Evolutionary conservation across 129 eudicot genomes (phyloP).

Genomic region (Gnaphalium uliginosum): DNA sequence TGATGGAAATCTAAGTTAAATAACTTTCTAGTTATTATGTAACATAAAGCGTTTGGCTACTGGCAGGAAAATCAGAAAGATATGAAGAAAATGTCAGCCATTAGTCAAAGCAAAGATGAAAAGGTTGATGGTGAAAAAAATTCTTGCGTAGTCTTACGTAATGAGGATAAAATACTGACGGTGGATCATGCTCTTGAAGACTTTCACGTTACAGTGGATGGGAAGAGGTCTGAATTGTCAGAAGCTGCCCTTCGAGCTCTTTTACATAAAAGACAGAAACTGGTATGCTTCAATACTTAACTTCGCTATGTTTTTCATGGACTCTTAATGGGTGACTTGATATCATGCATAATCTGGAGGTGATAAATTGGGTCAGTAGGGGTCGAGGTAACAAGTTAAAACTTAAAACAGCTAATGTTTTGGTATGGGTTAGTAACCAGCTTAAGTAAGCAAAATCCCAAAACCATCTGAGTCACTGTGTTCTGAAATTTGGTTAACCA

Average conservation of each 20-base stretch:
- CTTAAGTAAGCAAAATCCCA: neutral
- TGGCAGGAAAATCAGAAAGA: constrained; percentile 20
- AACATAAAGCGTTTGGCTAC: constrained; percentile 18
- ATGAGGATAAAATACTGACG: constrained; percentile 18
- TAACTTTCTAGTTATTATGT: neutral
- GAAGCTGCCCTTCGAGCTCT: constrained; percentile 57
- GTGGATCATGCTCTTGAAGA: constrained; percentile 33
- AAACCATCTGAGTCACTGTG: neutral
- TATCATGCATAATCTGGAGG: constrained; percentile 1
- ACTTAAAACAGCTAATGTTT: neutral
- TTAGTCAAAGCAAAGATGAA: constrained; percentile 21
- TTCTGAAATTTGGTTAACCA: neutral
- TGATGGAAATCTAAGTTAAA: neutral
- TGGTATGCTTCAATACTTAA: constrained; percentile 33
- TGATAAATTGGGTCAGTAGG: neutral
- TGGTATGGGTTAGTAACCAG: neutral
- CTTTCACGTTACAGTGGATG: constrained; percentile 29
- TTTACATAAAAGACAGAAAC: constrained; percentile 43
- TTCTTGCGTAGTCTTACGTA: constrained; percentile 16
- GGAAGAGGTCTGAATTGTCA: constrained; percentile 44
- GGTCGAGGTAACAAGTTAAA: neutral
- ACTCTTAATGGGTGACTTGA: constrained; percentile 7
- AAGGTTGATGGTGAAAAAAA: constrained; percentile 29
- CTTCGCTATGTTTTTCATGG: neutral
- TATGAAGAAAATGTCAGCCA: constrained; percentile 13